These are phyloP conservation scores for Fusarium palustre DNA, from an alignment of 2,329 filamentous ascomycete genomes.

Conservation along the genomic window DNA sequence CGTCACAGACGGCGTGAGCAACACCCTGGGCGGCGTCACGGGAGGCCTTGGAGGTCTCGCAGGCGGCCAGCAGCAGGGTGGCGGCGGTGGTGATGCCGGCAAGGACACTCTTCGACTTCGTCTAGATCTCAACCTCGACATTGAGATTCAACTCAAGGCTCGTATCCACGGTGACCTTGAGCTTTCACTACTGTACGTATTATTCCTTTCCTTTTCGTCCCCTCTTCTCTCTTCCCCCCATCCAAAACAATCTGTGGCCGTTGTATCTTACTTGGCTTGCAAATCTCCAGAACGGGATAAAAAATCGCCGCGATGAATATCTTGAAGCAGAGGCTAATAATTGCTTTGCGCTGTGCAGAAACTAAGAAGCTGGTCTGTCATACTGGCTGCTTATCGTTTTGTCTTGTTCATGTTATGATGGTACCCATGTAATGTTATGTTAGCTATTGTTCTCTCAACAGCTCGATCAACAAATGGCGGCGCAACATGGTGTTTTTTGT, in stretches of 20 bases:
- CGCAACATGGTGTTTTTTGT: conserved; percentile 34
- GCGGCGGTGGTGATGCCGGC: conserved; percentile 55
- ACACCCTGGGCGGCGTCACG: conserved; percentile 57
- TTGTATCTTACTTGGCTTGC: conserved; percentile 46
- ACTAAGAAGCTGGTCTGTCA: conserved; percentile 23
- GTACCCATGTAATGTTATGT: conserved; percentile 38
- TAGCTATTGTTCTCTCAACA: conserved; percentile 15
- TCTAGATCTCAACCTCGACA: conserved; percentile 83
- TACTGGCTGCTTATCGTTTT: background rate
- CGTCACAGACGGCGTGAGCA: conserved; percentile 57
- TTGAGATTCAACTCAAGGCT: conserved; percentile 88
- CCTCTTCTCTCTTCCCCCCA: background rate
- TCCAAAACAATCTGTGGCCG: conserved; percentile 17
- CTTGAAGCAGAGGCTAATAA: conserved; percentile 46
- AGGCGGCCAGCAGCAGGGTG: conserved; percentile 51
- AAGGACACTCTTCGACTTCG: conserved; percentile 75
- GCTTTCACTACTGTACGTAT: conserved; percentile 73
- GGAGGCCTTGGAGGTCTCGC: conserved; percentile 54
- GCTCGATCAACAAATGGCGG: conserved; percentile 25
- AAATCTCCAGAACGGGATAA: conserved; percentile 46
- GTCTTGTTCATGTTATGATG: conserved; percentile 25
- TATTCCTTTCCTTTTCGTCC: conserved; percentile 35
- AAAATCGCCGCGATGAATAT: conserved; percentile 17
- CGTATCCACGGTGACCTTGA: conserved; percentile 88
- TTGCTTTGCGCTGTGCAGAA: conserved; percentile 35